phyloP scores from a whole-genome alignment of 192 early-diverging fungal species.

The Coemansia sp. region DNA sequence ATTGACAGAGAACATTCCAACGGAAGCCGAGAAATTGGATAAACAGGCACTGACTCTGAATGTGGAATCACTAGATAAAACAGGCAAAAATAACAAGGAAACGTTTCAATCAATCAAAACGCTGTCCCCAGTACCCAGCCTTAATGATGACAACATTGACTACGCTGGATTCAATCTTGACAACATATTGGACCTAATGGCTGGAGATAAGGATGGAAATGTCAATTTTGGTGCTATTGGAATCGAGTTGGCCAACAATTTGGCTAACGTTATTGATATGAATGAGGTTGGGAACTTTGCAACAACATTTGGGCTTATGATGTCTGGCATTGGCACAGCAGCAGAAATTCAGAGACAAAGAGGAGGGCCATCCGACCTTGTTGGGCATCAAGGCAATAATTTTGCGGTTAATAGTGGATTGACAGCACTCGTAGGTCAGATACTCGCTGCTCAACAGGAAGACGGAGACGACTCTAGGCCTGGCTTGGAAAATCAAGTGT shows the following conservation, averaged over 20 bases:
- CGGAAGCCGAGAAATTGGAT: neutral
- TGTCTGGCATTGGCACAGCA: constrained; percentile 41
- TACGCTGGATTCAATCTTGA: constrained; percentile 40
- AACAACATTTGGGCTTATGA: constrained; percentile 38
- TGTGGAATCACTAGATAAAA: neutral
- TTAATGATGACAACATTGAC: neutral
- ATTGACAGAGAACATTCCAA: neutral
- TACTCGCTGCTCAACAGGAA: constrained; percentile 7
- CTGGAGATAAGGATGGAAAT: constrained; percentile 44
- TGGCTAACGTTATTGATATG: constrained; percentile 51
- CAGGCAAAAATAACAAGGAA: neutral
- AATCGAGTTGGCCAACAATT: constrained; percentile 38
- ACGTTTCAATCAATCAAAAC: neutral
- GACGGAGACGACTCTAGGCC: neutral
- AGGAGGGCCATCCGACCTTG: neutral
- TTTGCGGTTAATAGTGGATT: constrained; percentile 27
- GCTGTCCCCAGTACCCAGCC: neutral
- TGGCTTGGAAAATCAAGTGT: neutral
- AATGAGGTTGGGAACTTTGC: constrained; percentile 49
- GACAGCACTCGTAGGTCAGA: constrained; percentile 29
- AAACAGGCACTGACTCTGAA: neutral
- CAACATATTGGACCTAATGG: constrained; percentile 42
- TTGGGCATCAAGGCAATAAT: constrained; percentile 8
- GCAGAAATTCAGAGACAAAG: constrained; percentile 34
- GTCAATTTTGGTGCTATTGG: constrained; percentile 52